Conservation (phyloP, 1,139 yeast species). For the Diutina siamensis region DNA sequence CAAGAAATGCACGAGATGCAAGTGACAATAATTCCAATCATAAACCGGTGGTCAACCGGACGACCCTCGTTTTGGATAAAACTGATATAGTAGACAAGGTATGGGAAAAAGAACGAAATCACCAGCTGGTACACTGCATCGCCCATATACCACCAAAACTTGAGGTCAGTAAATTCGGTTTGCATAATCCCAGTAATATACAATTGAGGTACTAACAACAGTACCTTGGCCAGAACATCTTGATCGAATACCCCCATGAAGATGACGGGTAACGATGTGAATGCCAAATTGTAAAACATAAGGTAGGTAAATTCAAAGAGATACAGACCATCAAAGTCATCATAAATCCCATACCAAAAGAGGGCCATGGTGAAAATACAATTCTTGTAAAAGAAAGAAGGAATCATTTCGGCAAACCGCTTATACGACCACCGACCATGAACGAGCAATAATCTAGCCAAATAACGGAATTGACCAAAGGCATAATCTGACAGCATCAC, state of each 20-base stretch:
- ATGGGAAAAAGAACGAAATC: slow-evolving; percentile 81
- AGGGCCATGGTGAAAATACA: slow-evolving; percentile 78
- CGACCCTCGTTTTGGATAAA: slow-evolving; percentile 54
- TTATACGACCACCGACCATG: slow-evolving; percentile 98
- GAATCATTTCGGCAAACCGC: slow-evolving; percentile 87
- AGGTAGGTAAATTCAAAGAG: slow-evolving; percentile 85
- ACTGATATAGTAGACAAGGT: slow-evolving; percentile 44
- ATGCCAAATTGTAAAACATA: slow-evolving; percentile 89
- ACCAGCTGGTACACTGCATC: slow-evolving; percentile 88
- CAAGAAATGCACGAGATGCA: slow-evolving; percentile 72
- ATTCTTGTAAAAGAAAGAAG: slow-evolving; percentile 86
- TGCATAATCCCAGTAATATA: slow-evolving; percentile 79
- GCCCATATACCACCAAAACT: slow-evolving; percentile 74
- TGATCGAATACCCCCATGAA: slow-evolving; percentile 87
- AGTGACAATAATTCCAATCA: slow-evolving; percentile 75
- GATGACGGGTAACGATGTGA: slow-evolving; percentile 88
- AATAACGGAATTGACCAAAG: slow-evolving; percentile 82
- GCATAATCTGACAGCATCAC: slow-evolving; percentile 98
- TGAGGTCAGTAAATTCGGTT: slow-evolving; percentile 65
- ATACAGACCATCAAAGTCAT: slow-evolving; percentile 84
- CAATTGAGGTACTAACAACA: slow-evolving; percentile 81
- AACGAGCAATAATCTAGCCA: slow-evolving; percentile 66
- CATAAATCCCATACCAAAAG: slow-evolving; percentile 87
- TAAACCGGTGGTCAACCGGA: slow-evolving; percentile 69
- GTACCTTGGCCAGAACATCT: slow-evolving; percentile 75